Evolutionary conservation across 306 rosid species (phyloP).

Genomic region (Acacia melanoxylon): DNA sequence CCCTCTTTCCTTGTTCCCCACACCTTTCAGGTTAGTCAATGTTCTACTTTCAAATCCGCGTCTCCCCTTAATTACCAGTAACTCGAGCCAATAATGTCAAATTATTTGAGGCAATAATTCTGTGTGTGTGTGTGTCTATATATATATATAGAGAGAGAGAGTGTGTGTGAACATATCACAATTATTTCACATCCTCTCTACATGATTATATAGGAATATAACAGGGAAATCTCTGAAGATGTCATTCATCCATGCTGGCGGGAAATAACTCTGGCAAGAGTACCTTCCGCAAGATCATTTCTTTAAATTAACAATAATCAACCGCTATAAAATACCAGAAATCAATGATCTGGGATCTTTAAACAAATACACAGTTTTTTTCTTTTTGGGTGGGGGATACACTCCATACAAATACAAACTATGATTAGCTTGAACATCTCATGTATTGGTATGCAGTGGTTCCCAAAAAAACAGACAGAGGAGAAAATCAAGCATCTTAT

Average conservation of each 20-base stretch:
- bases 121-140: too few species aligned
- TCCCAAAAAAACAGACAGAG: neutral
- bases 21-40: neutral
- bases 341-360: neutral
- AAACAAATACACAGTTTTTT: neutral
- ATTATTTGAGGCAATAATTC: neutral
- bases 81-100: neutral
- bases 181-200: neutral
- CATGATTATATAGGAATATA: neutral
- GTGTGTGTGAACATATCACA: neutral
- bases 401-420: neutral
- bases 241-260: neutral
- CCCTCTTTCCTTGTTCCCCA: neutral
- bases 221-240: neutral
- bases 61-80: neutral
- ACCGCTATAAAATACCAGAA: neutral
- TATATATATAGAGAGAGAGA: neutral
- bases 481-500: slow-evolving; percentile 1
- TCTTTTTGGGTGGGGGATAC: neutral
- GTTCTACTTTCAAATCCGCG: neutral
- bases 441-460: slow-evolving; percentile 12
- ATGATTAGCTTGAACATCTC: neutral
- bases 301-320: neutral
- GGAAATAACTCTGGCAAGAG: neutral
- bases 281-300: neutral